phyloP scores from a whole-genome alignment of 1,139 yeast genomes.

The Candida buenavistaensis region DNA sequence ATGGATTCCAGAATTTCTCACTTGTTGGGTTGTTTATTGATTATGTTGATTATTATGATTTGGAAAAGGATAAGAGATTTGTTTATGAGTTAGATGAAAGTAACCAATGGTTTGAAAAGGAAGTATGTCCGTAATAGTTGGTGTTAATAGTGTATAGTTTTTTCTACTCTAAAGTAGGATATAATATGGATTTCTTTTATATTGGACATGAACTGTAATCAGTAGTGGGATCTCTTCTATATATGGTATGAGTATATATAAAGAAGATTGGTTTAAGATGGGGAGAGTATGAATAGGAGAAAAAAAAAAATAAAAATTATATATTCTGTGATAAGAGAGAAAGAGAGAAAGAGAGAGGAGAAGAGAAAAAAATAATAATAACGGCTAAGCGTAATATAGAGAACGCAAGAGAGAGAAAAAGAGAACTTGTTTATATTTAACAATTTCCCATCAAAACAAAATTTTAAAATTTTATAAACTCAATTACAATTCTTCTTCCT shows the following conservation, averaged over 20 bases:
- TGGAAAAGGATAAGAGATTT: conserved; percentile 57
- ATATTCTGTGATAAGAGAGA: background rate
- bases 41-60: conserved; percentile 67
- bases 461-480: too few species aligned
- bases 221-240: too few species aligned
- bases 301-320: too few species aligned
- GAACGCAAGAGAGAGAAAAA: conserved; percentile 2
- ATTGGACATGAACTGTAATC: too few species aligned
- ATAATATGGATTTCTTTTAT: too few species aligned
- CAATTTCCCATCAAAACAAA: too few species aligned
- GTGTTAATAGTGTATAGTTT: background rate
- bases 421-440: too few species aligned
- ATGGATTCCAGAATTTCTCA: conserved; percentile 69
- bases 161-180: too few species aligned
- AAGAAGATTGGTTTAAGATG: too few species aligned
- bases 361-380: background rate
- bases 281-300: too few species aligned
- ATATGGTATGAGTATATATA: too few species aligned
- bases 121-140: conserved; percentile 62
- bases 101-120: conserved; percentile 74
- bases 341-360: background rate
- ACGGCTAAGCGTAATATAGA: background rate
- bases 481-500: background rate
- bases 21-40: conserved; percentile 71
- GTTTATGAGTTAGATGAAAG: conserved; percentile 52